Evolutionary conservation across 208 protist species (phyloP), one percentile per base, ranked within the genome.

Genomic region (Leishmania mexicana): DNA sequence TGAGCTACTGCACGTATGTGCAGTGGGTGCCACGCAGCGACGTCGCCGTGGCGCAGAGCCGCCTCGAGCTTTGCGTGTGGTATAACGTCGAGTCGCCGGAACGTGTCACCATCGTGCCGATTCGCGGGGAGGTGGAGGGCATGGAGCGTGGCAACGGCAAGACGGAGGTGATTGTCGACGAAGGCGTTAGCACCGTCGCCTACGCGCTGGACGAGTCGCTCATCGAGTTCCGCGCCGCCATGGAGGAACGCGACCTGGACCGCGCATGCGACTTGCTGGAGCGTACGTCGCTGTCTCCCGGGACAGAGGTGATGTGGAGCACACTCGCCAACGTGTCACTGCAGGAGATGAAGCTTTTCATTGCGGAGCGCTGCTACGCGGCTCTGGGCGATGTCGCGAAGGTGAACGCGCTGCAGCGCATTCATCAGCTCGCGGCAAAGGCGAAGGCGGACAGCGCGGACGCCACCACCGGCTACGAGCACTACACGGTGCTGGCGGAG

Each of bases 21-120:
- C 95, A 99, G 83, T 99, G 98, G 99, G 99, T 99, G 6, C 99
- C 99, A 35, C 90, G 97, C 68, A 98, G 98, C 79, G 98, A 99
- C 81, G 99, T 99, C 3, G 97, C 99, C 35, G 98, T 99, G n/a
- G 99, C 98, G 38, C 99, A 99, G 89, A 98, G 97, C 84, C 89
- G 98, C 35, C 84, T 91, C 60, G 98, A 99, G 88, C 92, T 99
- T 42, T 99, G 98, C 85, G 98, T 99, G 71, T 99, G 99, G 99
- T 99, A 99, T 88, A 97, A 85, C 87, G 98, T 99, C 80, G 95
- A 99, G 77, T 79, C 87, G 15, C 97, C 98, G 21, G 99, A 99
- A 45, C 88, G 94, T 45, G 96, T 99, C 53, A 97, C 97, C 10
- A 95, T 98, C 35, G 93, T 99, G 45, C 95, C 96, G 5, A 99